A percentile compares a stretch with the other conserved stretches of the same genome.
Evolutionary conservation across 2,329 filamentous ascomycete genomes (phyloP).

Genomic region (Parasarocladium wereldwijsianum): DNA sequence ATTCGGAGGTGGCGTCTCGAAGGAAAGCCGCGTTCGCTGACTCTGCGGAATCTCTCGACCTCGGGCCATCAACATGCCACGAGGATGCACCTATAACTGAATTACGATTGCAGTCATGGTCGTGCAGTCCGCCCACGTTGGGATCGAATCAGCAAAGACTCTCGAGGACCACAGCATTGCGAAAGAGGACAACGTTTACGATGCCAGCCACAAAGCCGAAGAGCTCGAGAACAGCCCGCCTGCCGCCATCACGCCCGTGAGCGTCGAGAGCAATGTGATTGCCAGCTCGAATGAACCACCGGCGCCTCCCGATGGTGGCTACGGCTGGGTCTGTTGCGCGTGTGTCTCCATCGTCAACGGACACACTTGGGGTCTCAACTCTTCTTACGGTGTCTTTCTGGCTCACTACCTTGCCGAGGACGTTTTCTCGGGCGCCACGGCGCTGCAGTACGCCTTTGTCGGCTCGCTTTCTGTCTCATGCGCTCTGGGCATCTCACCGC

Average conservation of each 20-base stretch:
- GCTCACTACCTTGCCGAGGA: constrained; percentile 38
- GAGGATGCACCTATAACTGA: no score
- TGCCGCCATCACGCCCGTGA: neutral
- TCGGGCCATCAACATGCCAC: no score
- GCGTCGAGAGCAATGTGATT: neutral
- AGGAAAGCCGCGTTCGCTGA: neutral
- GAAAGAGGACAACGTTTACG: neutral
- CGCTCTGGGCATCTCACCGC: constrained; percentile 49
- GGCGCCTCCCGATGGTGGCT: constrained; percentile 39
- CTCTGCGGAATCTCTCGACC: no score
- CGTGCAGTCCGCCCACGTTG: neutral
- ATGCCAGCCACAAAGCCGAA: neutral
- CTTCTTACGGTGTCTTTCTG: constrained; percentile 27
- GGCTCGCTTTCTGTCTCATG: constrained; percentile 23
- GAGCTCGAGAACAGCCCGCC: neutral
- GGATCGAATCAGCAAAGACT: neutral
- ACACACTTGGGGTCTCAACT: constrained; percentile 42
- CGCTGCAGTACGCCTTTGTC: constrained; percentile 56
- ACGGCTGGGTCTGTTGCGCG: constrained; percentile 23
- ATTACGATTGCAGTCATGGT: neutral
- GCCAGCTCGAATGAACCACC: constrained; percentile 2
- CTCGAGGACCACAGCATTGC: no score
- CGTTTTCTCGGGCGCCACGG: constrained; percentile 42
- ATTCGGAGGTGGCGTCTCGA: neutral
- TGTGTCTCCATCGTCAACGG: constrained; percentile 19